Base-by-base conservation (phyloP, 1,139 yeast species). In the Suhomyces wounanorum region DNA sequence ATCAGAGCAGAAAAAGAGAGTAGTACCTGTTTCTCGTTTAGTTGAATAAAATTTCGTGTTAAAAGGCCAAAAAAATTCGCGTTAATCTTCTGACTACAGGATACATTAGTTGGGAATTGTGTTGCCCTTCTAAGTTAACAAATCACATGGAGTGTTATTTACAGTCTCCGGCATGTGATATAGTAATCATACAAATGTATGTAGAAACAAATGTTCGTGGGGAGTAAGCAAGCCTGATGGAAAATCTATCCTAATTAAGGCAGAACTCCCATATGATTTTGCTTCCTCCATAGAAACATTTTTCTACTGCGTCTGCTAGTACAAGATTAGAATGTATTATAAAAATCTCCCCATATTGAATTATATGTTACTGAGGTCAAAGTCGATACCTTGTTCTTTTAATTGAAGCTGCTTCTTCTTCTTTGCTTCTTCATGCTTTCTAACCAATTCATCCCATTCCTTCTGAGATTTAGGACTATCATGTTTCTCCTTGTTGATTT, bases 381-480 rank as follows among this genome's bases (percentile, higher is more conserved):
- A 75, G 55, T 77, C 76, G 47, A 86, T 83, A 17, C 90, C 91
- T 59, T 78, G 71, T 38, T 70, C 72, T 55, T 73, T 71, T 59
- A 87, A 74, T 54, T 73, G 70, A 43, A 76, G 70, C 56, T 78
- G 78, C 66, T 69, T 78, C 61, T 59, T 75, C 59, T 57, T 77
- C 69, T 64, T 76, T 58, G 63, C 70, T 40, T 64, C 70, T 51
- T 81, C 83, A 57, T 80, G 80, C 64, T 78, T 57, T 36, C 66
- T 62, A 42, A 61, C 59, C 45, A 75, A 62, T 57, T 76, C 77
- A 54, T 78, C 80, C 84, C 92, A 82, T 63, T 86, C 82, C 49
- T 82, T 83, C 55, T 69, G 65, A 16, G 81, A 64, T 63, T 83
- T 85, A 49, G 84, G 80, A 52, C 73, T 73, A 61, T 87, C 89